These are phyloP conservation scores for Penicillium freii DNA, from an alignment of 2,329 filamentous ascomycete genomes.

Conservation along the genomic window DNA sequence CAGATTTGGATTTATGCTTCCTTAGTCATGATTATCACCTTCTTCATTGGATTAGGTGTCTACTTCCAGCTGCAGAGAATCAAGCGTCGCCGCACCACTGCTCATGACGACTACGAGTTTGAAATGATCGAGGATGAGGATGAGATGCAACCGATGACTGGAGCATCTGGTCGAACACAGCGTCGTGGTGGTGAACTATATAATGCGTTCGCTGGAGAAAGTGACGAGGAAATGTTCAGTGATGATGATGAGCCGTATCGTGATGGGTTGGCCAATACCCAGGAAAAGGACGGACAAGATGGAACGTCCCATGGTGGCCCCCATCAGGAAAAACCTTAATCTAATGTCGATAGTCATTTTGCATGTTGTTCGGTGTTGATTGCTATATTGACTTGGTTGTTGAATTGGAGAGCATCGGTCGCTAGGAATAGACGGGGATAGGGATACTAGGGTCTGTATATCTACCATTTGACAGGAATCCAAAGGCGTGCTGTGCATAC, in stretches of 20 bases:
- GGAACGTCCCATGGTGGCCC: slow-evolving; percentile 11
- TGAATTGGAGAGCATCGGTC: background rate
- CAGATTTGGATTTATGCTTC: slow-evolving; percentile 94
- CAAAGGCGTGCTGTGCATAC: slow-evolving; percentile 9
- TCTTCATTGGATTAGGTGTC: slow-evolving; percentile 75
- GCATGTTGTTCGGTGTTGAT: slow-evolving; percentile 16
- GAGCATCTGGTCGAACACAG: slow-evolving; percentile 52
- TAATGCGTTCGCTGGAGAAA: slow-evolving; percentile 93
- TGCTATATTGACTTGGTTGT: slow-evolving; percentile 14
- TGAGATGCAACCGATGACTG: slow-evolving; percentile 42
- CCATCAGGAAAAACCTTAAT: slow-evolving; percentile 18
- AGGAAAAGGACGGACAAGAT: slow-evolving; percentile 21
- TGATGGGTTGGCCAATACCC: slow-evolving; percentile 28
- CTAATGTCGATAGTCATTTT: slow-evolving; percentile 15
- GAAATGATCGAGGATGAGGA: slow-evolving; percentile 87
- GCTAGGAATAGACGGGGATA: slow-evolving; percentile 10
- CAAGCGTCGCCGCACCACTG: slow-evolving; percentile 69
- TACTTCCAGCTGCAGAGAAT: slow-evolving; percentile 80
- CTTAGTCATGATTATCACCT: slow-evolving; percentile 76
- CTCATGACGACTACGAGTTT: slow-evolving; percentile 86
- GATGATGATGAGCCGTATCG: slow-evolving; percentile 40
- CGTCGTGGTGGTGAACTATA: slow-evolving; percentile 83
- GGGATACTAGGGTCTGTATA: slow-evolving; percentile 14
- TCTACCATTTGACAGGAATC: slow-evolving; percentile 6
- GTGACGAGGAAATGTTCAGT: slow-evolving; percentile 67